phyloP scores from a whole-genome alignment of 805 yeast genomes.

The Ogataea henricii region DNA sequence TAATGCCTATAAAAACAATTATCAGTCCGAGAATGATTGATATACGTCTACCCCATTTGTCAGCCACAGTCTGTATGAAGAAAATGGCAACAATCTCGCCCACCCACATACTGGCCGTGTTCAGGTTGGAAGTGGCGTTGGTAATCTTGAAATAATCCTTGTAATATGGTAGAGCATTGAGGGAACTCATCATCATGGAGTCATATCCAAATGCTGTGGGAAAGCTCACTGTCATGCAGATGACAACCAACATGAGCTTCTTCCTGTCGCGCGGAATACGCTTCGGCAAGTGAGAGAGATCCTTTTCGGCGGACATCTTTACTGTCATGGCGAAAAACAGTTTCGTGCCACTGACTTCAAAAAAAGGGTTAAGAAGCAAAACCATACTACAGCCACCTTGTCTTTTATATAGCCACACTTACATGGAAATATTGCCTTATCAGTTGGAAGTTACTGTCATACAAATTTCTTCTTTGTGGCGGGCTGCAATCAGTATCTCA shows the following conservation, averaged over 20 bases:
- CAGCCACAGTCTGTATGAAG: conserved; percentile 22
- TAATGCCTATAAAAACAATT: conserved; percentile 15
- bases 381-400: too few species aligned
- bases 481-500: too few species aligned
- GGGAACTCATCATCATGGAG: conserved; percentile 16
- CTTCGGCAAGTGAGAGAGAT: conserved; percentile 27
- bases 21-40: conserved; percentile 12
- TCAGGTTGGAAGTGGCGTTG: conserved; percentile 11
- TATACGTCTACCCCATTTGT: conserved; percentile 17
- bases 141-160: conserved; percentile 9
- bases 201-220: conserved; percentile 31
- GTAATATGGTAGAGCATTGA: conserved; percentile 15
- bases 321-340: too few species aligned
- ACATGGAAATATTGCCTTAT: too few species aligned
- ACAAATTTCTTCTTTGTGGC: too few species aligned
- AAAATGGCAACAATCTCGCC: conserved; percentile 18
- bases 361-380: too few species aligned
- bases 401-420: too few species aligned
- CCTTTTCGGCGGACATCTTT: not conserved
- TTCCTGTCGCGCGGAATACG: conserved; percentile 27
- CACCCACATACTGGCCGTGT: conserved; percentile 30
- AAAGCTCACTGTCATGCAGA: conserved; percentile 7
- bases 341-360: too few species aligned
- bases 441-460: too few species aligned
- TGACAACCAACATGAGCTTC: conserved; percentile 1